Evolutionary conservation across 805 yeast species (phyloP), one percentile per base, ranked within the genome.

Genomic region (Sugiyamaella americana): DNA sequence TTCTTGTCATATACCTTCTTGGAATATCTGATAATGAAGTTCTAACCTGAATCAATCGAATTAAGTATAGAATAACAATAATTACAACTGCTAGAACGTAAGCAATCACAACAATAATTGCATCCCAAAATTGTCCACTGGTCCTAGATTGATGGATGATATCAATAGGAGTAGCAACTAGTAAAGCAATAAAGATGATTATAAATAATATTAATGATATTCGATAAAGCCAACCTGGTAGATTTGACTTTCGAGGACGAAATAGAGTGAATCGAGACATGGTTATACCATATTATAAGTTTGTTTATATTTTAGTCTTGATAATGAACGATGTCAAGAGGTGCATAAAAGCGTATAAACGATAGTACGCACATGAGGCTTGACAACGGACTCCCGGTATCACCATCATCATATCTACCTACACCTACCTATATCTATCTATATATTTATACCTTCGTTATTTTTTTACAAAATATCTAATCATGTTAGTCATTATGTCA

Each of bases 151-250:
- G 81, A 0, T 72, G 71, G 50, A 88, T 79, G 24, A 87, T 79
- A 63, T 91, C 97, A 13, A 87, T 76, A 0, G 95, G 95, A 0
- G 91, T 69, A 5, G 84, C 84, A 1, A 85, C 69, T 22, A 80
- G 69, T 46, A 88, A 75, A 0, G 80, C 86, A 18, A 84, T 47
- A 20, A 63, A 55, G 34, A 64, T 43, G 29, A 61, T 42, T 13
- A 62, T 22, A 20, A 65, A 47, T 20, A 64, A 40, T 22, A 58
- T 56, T 42, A 64, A 53, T 35, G 68, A 60, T 17, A 51, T 37
- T 37, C 53, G 52, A 52, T 65, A 65, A 29, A 65, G 48, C 36
- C 34, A 39, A 22, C 32, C 32, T 13, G 8, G 32, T 8, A 26
- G 18, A 22, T 20, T 40, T 8, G 32, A 37, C 16, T 26, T 18